Evolutionary conservation across 306 rosid genomes (phyloP), one percentile per base, ranked within the genome.

Genomic region (Psophocarpus tetragonolobus): DNA sequence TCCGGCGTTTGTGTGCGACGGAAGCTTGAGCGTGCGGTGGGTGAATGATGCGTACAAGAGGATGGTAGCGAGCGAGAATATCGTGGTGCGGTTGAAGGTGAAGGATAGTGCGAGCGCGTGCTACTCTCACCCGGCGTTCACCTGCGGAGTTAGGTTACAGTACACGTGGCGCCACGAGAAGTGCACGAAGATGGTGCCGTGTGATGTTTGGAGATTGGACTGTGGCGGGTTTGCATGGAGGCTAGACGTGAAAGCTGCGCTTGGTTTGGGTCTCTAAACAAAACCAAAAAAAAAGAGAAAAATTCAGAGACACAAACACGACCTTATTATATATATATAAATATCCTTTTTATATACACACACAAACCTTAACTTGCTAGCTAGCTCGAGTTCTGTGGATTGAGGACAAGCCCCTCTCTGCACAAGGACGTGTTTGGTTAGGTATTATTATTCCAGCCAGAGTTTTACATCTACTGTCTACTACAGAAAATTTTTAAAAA

Each of bases 1-100:
- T 81, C 98, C 98, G 0, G 94, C 91, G 79, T 92, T 94, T 26
- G 32, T 88, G 35, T 88, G 97, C 1, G 95, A 94, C 87, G 84
- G 82, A n/a, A 35, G 8, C 3, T 78, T 84, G n/a, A 83, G 74
- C 79, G 97, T 94, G 58, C 68, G 83, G 67, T 92, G 97, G 98
- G 88, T 88, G 29, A 94, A 94, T 77, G 82, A 83, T 12, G 93
- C 93, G 54, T 94, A 85, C 61, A 84, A 67, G 80, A 87, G 75
- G 83, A 84, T 91, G 94, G 86, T 91, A 84, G 87, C 83, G 70
- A 80, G 87, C 20, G 63, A 71, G 42, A 76, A 67, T 67, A 23
- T 78, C 42, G 67, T 8, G 36, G 89, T 84, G 39, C 33, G 79
- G 90, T 67, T 92, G 85, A 82, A 69, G 26, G 47, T 73, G 78